phyloP scores from a whole-genome alignment of 2,329 filamentous ascomycete species.

The Ophiocordyceps camponoti-rufipedis region DNA sequence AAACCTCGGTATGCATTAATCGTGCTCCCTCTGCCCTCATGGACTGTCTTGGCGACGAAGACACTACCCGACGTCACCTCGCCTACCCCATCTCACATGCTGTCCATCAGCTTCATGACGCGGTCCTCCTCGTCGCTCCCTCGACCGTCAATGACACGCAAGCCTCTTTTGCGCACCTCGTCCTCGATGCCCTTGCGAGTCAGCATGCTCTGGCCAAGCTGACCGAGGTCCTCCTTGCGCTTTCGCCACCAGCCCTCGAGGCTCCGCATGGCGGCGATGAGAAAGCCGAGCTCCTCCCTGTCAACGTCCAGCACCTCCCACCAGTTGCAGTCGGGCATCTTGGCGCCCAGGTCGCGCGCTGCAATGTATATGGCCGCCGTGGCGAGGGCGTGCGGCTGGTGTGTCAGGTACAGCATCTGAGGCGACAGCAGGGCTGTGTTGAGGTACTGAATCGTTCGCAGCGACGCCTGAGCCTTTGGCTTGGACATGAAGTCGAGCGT shows the following conservation, averaged over 20 bases:
- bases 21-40: background rate
- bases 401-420: constrained; percentile 78
- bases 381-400: constrained; percentile 73
- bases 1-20: background rate
- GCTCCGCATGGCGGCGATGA: constrained; percentile 74
- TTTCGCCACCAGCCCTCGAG: constrained; percentile 49
- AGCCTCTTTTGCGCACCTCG: constrained; percentile 37
- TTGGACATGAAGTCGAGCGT: constrained; percentile 51
- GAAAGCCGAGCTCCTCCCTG: constrained; percentile 79
- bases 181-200: constrained; percentile 36
- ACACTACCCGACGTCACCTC: background rate
- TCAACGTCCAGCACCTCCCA: constrained; percentile 98
- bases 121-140: constrained; percentile 20
- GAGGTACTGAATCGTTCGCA: constrained; percentile 56
- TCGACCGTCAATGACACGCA: constrained; percentile 15
- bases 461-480: constrained; percentile 34
- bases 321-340: constrained; percentile 73
- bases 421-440: constrained; percentile 75
- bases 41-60: background rate
- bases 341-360: constrained; percentile 55
- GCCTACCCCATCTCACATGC: constrained; percentile 4
- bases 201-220: constrained; percentile 30
- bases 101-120: constrained; percentile 22
- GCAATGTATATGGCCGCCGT: constrained; percentile 85
- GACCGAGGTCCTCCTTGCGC: constrained; percentile 38